Evolutionary conservation across 306 rosid species (phyloP).

Genomic region (Biancaea sappan): DNA sequence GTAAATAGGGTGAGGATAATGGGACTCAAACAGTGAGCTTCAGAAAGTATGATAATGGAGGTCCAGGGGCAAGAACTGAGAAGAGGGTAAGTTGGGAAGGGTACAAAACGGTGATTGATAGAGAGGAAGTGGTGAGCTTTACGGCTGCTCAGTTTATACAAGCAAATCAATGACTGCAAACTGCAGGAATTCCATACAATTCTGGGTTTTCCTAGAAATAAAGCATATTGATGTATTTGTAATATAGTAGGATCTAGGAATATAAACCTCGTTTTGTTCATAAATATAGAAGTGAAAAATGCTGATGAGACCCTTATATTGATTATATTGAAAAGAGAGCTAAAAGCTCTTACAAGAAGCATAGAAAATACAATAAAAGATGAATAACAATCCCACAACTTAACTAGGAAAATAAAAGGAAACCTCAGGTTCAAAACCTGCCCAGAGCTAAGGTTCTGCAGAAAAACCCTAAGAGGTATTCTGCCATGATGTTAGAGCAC

Average conservation of each 20-base stretch:
- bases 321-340: no score
- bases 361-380: no score
- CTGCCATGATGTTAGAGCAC: no score
- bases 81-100: slow-evolving; percentile 30
- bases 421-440: no score
- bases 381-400: no score
- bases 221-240: background rate
- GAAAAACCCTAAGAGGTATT: no score
- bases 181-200: slow-evolving; percentile 5
- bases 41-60: slow-evolving; percentile 28
- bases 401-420: no score
- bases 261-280: background rate
- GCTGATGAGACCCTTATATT: no score
- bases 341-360: no score
- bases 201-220: background rate
- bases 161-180: slow-evolving; percentile 31
- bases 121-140: background rate
- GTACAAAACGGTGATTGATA: background rate
- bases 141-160: slow-evolving; percentile 35
- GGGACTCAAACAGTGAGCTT: slow-evolving; percentile 32
- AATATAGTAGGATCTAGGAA: background rate
- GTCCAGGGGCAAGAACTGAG: slow-evolving; percentile 25
- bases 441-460: no score
- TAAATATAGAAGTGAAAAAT: background rate
- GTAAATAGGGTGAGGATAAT: slow-evolving; percentile 27